These are phyloP conservation scores for Metarhizium humberi DNA, from an alignment of 2,329 filamentous ascomycete species.

Conservation along the genomic window DNA sequence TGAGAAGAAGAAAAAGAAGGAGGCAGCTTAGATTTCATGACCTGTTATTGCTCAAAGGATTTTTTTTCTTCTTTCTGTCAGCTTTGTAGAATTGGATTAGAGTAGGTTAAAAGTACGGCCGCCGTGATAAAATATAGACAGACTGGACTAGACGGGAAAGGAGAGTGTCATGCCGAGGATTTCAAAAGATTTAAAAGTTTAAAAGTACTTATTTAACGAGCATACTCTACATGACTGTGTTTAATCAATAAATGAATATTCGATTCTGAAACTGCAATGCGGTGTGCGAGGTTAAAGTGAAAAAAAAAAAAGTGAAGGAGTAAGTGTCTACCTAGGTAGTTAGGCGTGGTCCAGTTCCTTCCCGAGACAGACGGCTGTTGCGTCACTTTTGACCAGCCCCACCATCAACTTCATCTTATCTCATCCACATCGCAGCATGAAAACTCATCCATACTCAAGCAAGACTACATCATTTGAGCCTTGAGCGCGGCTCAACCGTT, in stretches of 20 bases:
- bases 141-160: not conserved
- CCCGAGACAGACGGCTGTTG: not conserved
- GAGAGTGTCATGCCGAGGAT: not conserved
- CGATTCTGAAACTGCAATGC: no score
- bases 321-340: no score
- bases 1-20: slow-evolving; percentile 9
- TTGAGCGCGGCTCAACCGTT: not conserved
- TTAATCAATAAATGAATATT: no score
- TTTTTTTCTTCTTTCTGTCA: not conserved
- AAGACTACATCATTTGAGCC: not conserved
- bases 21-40: not conserved
- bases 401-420: not conserved
- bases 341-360: no score
- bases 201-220: not conserved
- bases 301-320: no score
- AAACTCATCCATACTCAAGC: not conserved
- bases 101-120: not conserved
- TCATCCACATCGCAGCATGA: not conserved
- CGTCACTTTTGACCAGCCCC: not conserved
- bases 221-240: no score
- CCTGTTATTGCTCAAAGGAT: not conserved
- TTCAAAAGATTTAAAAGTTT: not conserved
- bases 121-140: not conserved
- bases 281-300: not conserved
- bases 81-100: not conserved